phyloP scores from a whole-genome alignment of 2,329 filamentous ascomycete species.

The Colletotrichum abscissum region DNA sequence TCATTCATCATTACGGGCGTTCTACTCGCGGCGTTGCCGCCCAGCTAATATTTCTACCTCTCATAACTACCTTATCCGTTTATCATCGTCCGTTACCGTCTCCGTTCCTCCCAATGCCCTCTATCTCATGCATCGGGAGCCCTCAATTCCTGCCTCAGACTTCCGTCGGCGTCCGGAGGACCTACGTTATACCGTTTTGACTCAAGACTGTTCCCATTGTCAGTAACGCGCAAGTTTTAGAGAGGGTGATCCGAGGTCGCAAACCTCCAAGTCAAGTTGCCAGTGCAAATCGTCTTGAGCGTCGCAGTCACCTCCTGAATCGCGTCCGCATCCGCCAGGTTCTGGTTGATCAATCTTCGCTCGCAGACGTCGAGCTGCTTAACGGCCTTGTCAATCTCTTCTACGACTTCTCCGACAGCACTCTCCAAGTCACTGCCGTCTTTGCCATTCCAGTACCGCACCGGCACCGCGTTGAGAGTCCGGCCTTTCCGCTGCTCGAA shows the following conservation, averaged over 20 bases:
- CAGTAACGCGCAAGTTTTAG: neutral
- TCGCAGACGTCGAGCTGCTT: conserved; percentile 28
- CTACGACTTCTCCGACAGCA: conserved; percentile 18
- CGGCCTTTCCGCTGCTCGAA: conserved; percentile 9
- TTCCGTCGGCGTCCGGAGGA: conserved; percentile 19
- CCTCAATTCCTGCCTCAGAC: conserved; percentile 15
- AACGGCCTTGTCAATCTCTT: conserved; percentile 22
- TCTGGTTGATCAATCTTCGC: conserved; percentile 14
- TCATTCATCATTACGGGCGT: conserved; percentile 27
- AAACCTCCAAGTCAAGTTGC: conserved; percentile 33
- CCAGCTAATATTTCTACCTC: neutral
- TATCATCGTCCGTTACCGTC: neutral
- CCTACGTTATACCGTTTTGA: conserved; percentile 25
- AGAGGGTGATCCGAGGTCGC: neutral
- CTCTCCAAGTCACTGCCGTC: conserved; percentile 2
- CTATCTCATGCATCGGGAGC: neutral
- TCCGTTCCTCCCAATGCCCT: neutral
- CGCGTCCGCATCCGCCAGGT: conserved; percentile 3
- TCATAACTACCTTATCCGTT: neutral
- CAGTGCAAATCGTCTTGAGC: conserved; percentile 32
- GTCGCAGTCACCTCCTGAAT: conserved; percentile 15
- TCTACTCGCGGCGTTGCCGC: conserved; percentile 3
- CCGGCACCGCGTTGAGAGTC: conserved; percentile 26
- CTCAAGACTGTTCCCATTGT: conserved; percentile 17
- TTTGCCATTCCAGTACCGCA: conserved; percentile 18